Evolutionary conservation across 257 asterid genomes (phyloP), one percentile per base, ranked within the genome.

Genomic region (Rehmannia glutinosa): DNA sequence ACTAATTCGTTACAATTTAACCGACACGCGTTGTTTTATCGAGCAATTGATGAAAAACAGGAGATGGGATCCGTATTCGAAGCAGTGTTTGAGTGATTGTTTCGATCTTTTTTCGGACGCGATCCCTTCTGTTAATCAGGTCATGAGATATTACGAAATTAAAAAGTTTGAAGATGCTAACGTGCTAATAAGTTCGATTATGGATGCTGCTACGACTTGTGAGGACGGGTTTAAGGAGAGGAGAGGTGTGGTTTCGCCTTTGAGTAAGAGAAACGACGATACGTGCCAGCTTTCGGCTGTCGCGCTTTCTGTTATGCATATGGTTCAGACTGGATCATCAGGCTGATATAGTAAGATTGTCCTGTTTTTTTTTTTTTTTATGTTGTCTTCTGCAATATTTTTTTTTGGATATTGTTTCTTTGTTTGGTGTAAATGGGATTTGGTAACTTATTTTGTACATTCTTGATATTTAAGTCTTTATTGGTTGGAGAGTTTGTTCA

Each of bases 191-290:
- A 78, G 83, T 13, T 49, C 95, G 20, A 16, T 88, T 9, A 49
- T 82, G 84, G 90, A 77, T 30, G 86, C 80, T 10, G 53, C 91
- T 0, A 75, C 84, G 0, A 84, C 91, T 0, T 91, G 97, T 27
- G 93, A 91, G 61, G 87, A 86, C 5, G 93, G 88, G 0, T 91
- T 86, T 52, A 53, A 25, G 16, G 96, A 86, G 64, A 65, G 67
- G 50, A 11, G 3, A 1, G 87, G 87, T 2, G 77, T 39, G 5
- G 84, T 68, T 24, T 88, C 96, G 15, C 92, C 92, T 0, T 47
- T 90, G 23, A 81, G 73, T 0, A 84, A 72, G 77, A 72, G 87
- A 58, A 90, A 87, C 38, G 39, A 51, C 3, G 55, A 79, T 60
- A 41, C 77, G 5, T 80, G 84, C 24, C 51, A 81, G 76, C 78